These are phyloP conservation scores for Chalaropsis ovoidea DNA, from an alignment of 2,329 filamentous ascomycete species.

Conservation along the genomic window DNA sequence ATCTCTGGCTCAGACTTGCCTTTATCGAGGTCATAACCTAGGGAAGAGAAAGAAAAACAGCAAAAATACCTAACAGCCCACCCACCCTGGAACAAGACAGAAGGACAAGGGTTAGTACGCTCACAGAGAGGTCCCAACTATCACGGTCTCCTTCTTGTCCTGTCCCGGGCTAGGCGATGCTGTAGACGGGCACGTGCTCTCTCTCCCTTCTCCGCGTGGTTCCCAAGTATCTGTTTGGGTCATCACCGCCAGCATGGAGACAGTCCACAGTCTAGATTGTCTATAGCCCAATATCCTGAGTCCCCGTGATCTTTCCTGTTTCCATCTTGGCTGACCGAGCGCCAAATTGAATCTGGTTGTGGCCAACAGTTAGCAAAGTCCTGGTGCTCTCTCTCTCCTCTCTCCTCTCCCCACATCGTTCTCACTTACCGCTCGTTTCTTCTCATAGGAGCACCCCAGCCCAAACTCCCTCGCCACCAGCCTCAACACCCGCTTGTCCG, in stretches of 20 bases:
- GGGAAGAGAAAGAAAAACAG: constrained; percentile 11
- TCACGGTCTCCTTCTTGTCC: constrained; percentile 33
- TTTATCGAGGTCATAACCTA: constrained; percentile 45
- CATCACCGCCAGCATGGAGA: constrained; percentile 47
- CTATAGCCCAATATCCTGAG: constrained; percentile 30
- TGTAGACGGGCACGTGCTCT: constrained; percentile 3
- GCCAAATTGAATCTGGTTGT: constrained; percentile 63
- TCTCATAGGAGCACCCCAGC: constrained; percentile 14
- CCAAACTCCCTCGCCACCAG: constrained; percentile 18
- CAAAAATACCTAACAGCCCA: constrained; percentile 27
- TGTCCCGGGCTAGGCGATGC: constrained; percentile 19
- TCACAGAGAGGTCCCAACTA: constrained; percentile 45
- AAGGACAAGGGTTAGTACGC: constrained; percentile 20
- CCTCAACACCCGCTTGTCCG: constrained; percentile 67
- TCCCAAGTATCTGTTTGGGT: constrained; percentile 66
- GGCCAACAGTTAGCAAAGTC: constrained; percentile 5
- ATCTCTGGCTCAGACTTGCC: constrained; percentile 53
- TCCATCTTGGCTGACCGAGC: constrained; percentile 78
- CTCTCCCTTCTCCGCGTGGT: constrained; percentile 31
- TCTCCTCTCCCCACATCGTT: neutral
- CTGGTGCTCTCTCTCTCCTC: too few relatives aligned
- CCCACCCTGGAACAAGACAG: neutral
- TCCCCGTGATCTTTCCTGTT: constrained; percentile 57
- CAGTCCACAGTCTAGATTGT: neutral
- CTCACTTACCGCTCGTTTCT: constrained; percentile 21